phyloP scores from a whole-genome alignment of 2,329 filamentous ascomycete genomes.

The Hymenoscyphus albidus region DNA sequence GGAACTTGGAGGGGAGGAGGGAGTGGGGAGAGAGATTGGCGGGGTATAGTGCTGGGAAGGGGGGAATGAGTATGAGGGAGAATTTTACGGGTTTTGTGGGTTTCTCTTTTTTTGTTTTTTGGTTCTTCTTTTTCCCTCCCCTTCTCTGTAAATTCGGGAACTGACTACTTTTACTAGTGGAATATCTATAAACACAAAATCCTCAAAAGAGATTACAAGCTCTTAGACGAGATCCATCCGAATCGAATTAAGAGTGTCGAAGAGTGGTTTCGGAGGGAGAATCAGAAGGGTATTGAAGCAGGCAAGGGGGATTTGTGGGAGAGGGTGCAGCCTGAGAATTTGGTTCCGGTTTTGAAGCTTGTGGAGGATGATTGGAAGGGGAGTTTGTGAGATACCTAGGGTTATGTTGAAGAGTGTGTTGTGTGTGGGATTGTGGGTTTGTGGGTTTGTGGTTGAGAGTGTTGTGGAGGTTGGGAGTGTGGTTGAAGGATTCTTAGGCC shows the following conservation, averaged over 20 bases:
- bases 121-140: too few species aligned
- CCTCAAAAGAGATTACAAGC: slow-evolving; percentile 43
- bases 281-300: slow-evolving; percentile 34
- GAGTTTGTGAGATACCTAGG: slow-evolving; percentile 13
- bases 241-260: slow-evolving; percentile 44
- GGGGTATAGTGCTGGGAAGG: slow-evolving; percentile 36
- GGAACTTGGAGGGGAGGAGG: slow-evolving; percentile 9
- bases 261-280: slow-evolving; percentile 45
- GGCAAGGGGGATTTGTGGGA: slow-evolving; percentile 37
- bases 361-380: slow-evolving; percentile 29
- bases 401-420: neutral
- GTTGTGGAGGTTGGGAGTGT: neutral
- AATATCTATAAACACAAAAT: slow-evolving; percentile 41
- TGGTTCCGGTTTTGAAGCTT: slow-evolving; percentile 31
- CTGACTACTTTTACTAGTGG: too few species aligned
- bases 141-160: too few species aligned
- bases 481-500: neutral
- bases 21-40: slow-evolving; percentile 29
- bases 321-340: slow-evolving; percentile 28
- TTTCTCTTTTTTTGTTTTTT: neutral
- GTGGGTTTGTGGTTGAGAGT: neutral
- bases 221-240: slow-evolving; percentile 51
- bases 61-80: slow-evolving; percentile 40
- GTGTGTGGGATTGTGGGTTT: too few species aligned
- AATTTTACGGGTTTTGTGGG: slow-evolving; percentile 47